Conservation (phyloP, 2,329 filamentous ascomycete species). For the Aspergillus pseudoglaucus region DNA sequence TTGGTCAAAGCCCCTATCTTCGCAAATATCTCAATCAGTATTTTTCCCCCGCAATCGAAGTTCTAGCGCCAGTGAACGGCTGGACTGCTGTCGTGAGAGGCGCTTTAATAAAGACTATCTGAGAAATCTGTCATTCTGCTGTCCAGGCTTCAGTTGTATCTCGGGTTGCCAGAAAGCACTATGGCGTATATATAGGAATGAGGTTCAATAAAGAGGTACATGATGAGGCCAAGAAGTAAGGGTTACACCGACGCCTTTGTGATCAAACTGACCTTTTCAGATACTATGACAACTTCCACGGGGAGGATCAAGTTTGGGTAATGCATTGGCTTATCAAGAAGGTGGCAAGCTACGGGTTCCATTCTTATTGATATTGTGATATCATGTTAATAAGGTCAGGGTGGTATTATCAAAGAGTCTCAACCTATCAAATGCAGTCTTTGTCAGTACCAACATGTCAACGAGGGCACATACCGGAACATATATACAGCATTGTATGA, state of each 20-base stretch:
- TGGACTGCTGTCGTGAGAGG: slow-evolving; percentile 23
- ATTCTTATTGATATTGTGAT: background rate
- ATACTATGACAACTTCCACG: slow-evolving; percentile 6
- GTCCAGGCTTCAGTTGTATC: slow-evolving; percentile 10
- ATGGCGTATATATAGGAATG: slow-evolving; percentile 8
- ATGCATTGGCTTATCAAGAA: slow-evolving; percentile 18
- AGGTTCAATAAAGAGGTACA: slow-evolving; percentile 7
- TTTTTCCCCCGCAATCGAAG: slow-evolving; percentile 9
- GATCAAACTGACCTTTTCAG: slow-evolving; percentile 4
- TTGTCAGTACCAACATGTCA: background rate
- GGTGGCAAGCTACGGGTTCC: slow-evolving; percentile 1
- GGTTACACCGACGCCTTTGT: background rate
- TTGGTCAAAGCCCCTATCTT: slow-evolving; percentile 22
- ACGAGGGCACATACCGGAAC: background rate
- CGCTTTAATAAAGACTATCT: slow-evolving; percentile 11
- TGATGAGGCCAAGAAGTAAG: slow-evolving; percentile 11
- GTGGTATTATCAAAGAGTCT: slow-evolving; percentile 1
- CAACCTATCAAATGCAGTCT: slow-evolving; percentile 4
- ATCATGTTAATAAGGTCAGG: slow-evolving; percentile 2
- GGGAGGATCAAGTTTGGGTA: slow-evolving; percentile 6
- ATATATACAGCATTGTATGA: slow-evolving; percentile 3
- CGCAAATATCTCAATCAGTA: slow-evolving; percentile 11
- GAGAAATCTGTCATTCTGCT: slow-evolving; percentile 5
- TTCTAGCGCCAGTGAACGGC: slow-evolving; percentile 17
- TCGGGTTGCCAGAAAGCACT: slow-evolving; percentile 16